Base-by-base conservation (phyloP, 2,329 filamentous ascomycete species). In the Phyllachora maydis region DNA sequence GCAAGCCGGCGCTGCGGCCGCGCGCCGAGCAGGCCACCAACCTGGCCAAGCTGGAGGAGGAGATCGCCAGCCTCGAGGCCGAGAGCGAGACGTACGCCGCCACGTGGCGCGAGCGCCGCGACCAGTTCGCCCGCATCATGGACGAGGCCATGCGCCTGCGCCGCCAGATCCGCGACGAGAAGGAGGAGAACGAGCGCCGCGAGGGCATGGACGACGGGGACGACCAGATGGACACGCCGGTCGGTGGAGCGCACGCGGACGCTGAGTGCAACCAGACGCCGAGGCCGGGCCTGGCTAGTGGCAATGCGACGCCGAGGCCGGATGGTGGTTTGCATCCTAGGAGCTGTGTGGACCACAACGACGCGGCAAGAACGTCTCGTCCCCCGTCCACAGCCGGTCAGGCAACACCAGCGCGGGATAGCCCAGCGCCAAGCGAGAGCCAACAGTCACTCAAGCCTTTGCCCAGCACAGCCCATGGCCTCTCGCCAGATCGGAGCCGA, bases 131-230 rank as follows among this genome's bases (percentile, higher is more conserved):
- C 28, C 64, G 68, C 26, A 83, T 95, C 38, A 77, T 92, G 42
- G 77, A 83, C 29, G 85, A 93, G 52, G 81, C 81, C n/a, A 76
- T 77, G 64, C 61, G 78, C 32, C 60, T 95, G 44, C 59, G 83
- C 28, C 62, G 78, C 23, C 59, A 90, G 43, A 92, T 95, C 39
- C 70, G 82, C 30, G 83, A 92, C 39, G 85, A 93, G 56, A 91
- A 92, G 50, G 83, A 92, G 44, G 82, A 92, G 48, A 78, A 88
- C 0, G 82, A 92, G 48, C 59, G 79, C 19, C 65, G 81, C 26
- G 81, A 90, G 45, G 81, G 79, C 15, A 81, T 81, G 67, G 64
- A 67, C 27, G 69, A 68, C 32, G 71, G 68, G 22, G 64, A 56
- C 10, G 71, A 72, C 34, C 6, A 17, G 6, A 9, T 9, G 16